phyloP scores from a whole-genome alignment of 805 yeast genomes.

The Middelhovenomyces tepae region DNA sequence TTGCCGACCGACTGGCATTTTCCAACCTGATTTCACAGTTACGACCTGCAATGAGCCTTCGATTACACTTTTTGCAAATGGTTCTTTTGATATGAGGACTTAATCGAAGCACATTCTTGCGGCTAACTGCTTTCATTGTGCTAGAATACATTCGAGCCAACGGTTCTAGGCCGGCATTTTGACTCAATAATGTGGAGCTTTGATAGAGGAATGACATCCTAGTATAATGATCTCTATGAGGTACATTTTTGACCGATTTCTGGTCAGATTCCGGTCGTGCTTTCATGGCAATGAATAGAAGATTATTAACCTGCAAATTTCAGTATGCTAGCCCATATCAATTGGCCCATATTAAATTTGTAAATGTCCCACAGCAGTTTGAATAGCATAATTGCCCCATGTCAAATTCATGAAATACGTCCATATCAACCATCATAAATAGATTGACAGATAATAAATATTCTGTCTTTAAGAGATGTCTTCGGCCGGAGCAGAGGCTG shows the following conservation, averaged over 20 bases:
- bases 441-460: no score
- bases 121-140: slow-evolving; percentile 51
- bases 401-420: no score
- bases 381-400: not conserved
- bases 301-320: not conserved
- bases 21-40: slow-evolving; percentile 33
- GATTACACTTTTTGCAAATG: slow-evolving; percentile 58
- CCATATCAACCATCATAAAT: no score
- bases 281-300: not conserved
- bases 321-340: not conserved
- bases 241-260: slow-evolving; percentile 28
- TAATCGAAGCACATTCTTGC: slow-evolving; percentile 56
- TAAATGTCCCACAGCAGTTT: not conserved
- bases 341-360: not conserved
- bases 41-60: slow-evolving; percentile 42
- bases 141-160: slow-evolving; percentile 50
- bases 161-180: slow-evolving; percentile 16
- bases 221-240: slow-evolving; percentile 26
- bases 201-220: slow-evolving; percentile 28
- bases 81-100: slow-evolving; percentile 49
- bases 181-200: slow-evolving; percentile 22
- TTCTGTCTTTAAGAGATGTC: no score
- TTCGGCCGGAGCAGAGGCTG: no score
- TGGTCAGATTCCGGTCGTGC: not conserved
- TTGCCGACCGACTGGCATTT: slow-evolving; percentile 32